These are phyloP conservation scores for Pachyrhizus erosus DNA, from an alignment of 306 rosid species.

Conservation along the genomic window DNA sequence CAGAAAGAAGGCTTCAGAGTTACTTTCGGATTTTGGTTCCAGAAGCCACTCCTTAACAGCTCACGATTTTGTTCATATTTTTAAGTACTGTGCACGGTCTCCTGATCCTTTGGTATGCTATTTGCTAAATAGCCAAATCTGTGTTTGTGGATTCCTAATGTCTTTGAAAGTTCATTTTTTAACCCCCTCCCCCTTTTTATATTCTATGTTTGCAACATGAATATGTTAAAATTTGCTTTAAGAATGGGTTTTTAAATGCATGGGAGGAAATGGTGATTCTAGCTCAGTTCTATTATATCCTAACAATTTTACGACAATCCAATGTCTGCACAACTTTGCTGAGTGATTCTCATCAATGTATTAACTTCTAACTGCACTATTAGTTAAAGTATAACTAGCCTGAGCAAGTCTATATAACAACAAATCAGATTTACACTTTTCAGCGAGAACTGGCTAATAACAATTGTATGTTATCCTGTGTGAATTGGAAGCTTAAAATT, in stretches of 20 bases:
- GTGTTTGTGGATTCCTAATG: neutral
- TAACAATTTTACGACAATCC: neutral
- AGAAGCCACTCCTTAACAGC: conserved; percentile 57
- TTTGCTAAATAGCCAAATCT: neutral
- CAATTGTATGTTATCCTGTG: neutral
- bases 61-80: conserved; percentile 64
- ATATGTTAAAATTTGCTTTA: neutral
- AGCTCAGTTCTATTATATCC: neutral
- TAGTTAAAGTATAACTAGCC: neutral
- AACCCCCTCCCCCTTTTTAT: neutral
- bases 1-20: conserved; percentile 65
- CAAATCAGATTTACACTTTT: conserved; percentile 17
- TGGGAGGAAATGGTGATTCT: conserved; percentile 13
- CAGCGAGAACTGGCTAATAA: conserved; percentile 2
- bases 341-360: conserved; percentile 24
- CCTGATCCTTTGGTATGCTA: conserved; percentile 89
- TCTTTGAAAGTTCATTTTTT: neutral
- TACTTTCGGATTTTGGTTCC: conserved; percentile 63
- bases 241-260: neutral
- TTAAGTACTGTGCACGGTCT: conserved; percentile 66
- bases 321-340: neutral
- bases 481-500: conserved; percentile 22
- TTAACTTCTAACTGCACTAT: conserved; percentile 20
- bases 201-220: neutral
- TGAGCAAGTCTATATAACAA: neutral